Percentiles rank a stretch among this genome's conserved stretches.
These are phyloP conservation scores for Hortiboletus campestris DNA, from an alignment of 768 basidiomycete genomes.

Conservation along the genomic window DNA sequence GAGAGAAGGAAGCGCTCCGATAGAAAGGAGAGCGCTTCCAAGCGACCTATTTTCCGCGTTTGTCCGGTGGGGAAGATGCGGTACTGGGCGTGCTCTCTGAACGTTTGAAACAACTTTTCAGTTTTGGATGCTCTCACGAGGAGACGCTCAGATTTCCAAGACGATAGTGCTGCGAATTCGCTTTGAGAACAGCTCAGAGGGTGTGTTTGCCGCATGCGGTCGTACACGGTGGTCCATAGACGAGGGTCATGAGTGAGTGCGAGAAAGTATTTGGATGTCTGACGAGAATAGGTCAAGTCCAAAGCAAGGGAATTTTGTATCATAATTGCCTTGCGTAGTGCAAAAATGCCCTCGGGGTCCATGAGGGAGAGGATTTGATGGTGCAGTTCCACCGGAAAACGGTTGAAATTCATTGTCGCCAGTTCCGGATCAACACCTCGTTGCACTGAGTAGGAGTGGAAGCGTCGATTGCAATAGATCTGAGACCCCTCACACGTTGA, in stretches of 20 bases:
- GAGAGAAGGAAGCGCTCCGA: constrained; percentile 14
- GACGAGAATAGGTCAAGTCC: neutral
- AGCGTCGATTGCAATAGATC: too few species aligned
- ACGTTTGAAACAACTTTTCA: neutral
- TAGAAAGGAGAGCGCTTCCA: constrained; percentile 1
- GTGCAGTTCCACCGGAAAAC: constrained; percentile 8
- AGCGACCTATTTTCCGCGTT: neutral
- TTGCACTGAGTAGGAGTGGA: neutral
- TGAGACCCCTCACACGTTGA: too few species aligned
- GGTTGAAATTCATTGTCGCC: neutral
- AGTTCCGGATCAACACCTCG: neutral
- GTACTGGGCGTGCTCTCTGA: neutral
- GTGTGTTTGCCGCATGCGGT: constrained; percentile 2
- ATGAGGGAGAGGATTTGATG: neutral
- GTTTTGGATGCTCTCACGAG: constrained; percentile 10
- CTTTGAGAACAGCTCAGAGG: neutral
- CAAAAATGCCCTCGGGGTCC: constrained; percentile 5
- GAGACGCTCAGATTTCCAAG: neutral
- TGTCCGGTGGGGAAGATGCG: neutral
- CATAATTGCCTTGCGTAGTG: constrained; percentile 14
- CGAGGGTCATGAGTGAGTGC: neutral
- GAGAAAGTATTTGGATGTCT: constrained; percentile 12
- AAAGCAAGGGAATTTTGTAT: neutral
- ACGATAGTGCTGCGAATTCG: constrained; percentile 1
- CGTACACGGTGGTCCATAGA: constrained; percentile 1